Conservation (phyloP, 768 basidiomycete genomes). For the Cubamyces lactineus region DNA sequence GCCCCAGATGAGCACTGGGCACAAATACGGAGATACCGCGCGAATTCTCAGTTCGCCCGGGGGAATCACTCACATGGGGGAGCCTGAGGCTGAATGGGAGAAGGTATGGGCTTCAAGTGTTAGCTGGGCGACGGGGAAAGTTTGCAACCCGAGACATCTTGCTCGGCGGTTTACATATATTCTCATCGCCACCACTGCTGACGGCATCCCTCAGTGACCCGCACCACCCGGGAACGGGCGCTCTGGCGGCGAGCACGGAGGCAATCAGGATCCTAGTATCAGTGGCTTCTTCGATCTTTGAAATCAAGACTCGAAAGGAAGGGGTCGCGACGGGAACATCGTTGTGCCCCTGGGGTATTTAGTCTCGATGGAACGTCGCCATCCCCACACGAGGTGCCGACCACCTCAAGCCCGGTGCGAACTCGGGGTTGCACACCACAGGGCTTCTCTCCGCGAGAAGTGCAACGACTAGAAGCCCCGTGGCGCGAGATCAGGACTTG, state of each 20-base stretch:
- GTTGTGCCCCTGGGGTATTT: not conserved
- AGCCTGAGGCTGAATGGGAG: not conserved
- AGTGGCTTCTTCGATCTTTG: constrained; percentile 5
- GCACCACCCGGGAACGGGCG: not conserved
- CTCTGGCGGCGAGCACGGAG: not conserved
- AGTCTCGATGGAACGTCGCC: not conserved
- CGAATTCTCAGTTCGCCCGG: too few relatives aligned
- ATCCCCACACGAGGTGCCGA: not conserved
- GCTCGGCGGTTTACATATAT: constrained; percentile 2
- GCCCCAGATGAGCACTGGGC: too few relatives aligned
- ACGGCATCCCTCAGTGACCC: not conserved
- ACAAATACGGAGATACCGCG: too few relatives aligned
- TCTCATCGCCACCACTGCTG: not conserved
- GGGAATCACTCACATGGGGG: not conserved
- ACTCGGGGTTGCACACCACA: not conserved
- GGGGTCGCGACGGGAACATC: not conserved
- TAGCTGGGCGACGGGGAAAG: not conserved
- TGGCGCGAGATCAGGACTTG: not conserved
- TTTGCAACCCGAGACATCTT: not conserved
- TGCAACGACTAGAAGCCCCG: not conserved
- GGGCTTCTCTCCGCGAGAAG: not conserved
- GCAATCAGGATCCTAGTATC: constrained; percentile 12
- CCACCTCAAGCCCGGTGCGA: not conserved
- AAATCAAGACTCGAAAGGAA: not conserved
- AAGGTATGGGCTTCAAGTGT: not conserved